Percentiles rank a stretch among this genome's conserved stretches.
phyloP scores from a whole-genome alignment of 306 rosid genomes.

The Vicia sativa region DNA sequence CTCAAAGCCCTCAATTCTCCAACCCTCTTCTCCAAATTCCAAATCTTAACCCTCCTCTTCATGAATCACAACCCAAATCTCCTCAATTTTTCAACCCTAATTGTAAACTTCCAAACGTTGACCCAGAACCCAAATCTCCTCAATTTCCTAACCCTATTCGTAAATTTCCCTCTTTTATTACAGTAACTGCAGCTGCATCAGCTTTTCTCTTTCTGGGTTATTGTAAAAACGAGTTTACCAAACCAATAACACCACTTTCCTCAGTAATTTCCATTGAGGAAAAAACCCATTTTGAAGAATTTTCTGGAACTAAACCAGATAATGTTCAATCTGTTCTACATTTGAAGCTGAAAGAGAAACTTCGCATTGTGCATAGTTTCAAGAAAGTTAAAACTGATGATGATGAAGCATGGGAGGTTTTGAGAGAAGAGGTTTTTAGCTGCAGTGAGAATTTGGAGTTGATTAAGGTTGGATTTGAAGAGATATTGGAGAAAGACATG shows the following conservation, averaged over 20 bases:
- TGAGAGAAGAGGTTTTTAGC: constrained; percentile 43
- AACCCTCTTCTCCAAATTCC: background rate
- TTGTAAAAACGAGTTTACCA: constrained; percentile 14
- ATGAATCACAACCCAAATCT: background rate
- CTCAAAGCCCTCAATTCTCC: background rate
- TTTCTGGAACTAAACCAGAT: constrained; percentile 3
- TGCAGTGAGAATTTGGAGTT: constrained; percentile 43
- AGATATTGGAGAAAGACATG: constrained; percentile 46
- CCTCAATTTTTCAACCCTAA: background rate
- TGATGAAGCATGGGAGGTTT: constrained; percentile 45
- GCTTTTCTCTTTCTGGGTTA: constrained; percentile 39
- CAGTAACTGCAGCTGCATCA: constrained; percentile 41
- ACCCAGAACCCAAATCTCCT: constrained; percentile 15
- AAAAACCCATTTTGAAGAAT: background rate
- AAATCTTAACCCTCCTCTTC: background rate
- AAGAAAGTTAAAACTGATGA: constrained; percentile 27
- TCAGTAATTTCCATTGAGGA: constrained; percentile 26
- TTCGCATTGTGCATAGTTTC: constrained; percentile 43
- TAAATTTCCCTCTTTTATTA: constrained; percentile 13
- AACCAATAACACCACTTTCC: constrained; percentile 13
- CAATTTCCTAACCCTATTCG: constrained; percentile 12
- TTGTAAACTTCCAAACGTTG: background rate
- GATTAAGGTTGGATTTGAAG: constrained; percentile 46
- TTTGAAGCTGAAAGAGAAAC: constrained; percentile 42
- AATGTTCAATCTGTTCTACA: constrained; percentile 8